Conservation (phyloP, 2,329 filamentous ascomycete species). For the Penicillium sp. region DNA sequence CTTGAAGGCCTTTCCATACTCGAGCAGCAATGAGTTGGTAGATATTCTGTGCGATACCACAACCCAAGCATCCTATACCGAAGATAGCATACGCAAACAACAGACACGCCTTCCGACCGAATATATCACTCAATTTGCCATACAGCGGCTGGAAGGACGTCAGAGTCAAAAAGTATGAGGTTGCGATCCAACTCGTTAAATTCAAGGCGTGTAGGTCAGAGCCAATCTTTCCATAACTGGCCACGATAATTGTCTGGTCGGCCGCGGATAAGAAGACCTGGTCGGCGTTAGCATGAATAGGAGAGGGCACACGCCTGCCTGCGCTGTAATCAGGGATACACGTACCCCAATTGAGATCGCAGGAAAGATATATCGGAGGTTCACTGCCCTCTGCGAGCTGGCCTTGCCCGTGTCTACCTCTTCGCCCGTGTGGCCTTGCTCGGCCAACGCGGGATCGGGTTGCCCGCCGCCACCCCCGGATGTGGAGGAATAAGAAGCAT, state of each 20-base stretch:
- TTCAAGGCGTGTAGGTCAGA: conserved; percentile 76
- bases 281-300: conserved; percentile 22
- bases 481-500: conserved; percentile 25
- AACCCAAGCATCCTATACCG: conserved; percentile 51
- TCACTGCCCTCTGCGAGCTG: conserved; percentile 54
- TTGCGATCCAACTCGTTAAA: conserved; percentile 76
- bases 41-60: conserved; percentile 68
- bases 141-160: conserved; percentile 75
- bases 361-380: conserved; percentile 63
- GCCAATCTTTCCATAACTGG: conserved; percentile 78
- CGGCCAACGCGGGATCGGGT: conserved; percentile 13
- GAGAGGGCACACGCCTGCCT: background rate
- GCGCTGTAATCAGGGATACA: conserved; percentile 8
- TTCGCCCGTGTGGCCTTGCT: conserved; percentile 24
- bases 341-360: conserved; percentile 66
- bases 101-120: conserved; percentile 60
- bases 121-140: conserved; percentile 65
- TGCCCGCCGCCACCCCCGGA: conserved; percentile 32
- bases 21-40: conserved; percentile 69
- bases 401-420: conserved; percentile 28
- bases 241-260: conserved; percentile 78
- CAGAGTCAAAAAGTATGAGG: conserved; percentile 72
- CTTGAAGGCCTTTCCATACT: conserved; percentile 32
- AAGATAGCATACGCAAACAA: conserved; percentile 60
- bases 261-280: conserved; percentile 74